A percentile compares a stretch with the other conserved stretches of the same genome.
These are phyloP conservation scores for Nannochloropsis gaditana DNA, from an alignment of 108 stramenopile species.

Conservation along the genomic window DNA sequence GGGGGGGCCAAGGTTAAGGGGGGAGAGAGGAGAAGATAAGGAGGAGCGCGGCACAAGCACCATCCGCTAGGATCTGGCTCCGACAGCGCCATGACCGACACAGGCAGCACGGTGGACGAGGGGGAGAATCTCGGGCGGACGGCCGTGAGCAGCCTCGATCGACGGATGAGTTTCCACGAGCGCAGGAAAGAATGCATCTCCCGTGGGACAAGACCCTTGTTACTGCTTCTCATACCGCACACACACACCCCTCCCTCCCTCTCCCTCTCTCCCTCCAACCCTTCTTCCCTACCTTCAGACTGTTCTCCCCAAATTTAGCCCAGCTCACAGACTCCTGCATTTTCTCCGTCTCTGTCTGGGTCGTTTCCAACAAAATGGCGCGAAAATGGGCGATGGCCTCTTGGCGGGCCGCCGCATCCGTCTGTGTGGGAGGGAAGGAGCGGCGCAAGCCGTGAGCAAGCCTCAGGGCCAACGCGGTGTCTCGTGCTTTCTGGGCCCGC, in stretches of 20 bases:
- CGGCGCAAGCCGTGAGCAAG: not conserved
- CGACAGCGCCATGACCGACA: too few relatives aligned
- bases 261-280: not conserved
- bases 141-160: too few relatives aligned
- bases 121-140: not conserved
- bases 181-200: too few relatives aligned
- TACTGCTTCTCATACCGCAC: not conserved
- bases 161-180: too few relatives aligned
- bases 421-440: not conserved
- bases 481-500: too few relatives aligned
- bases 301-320: not conserved
- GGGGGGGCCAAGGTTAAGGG: too few relatives aligned
- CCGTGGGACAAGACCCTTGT: not conserved
- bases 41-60: not conserved
- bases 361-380: not conserved
- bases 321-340: constrained; percentile 9
- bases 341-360: constrained; percentile 6
- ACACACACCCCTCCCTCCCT: not conserved
- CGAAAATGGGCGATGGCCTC: not conserved
- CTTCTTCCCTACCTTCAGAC: not conserved
- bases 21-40: not conserved
- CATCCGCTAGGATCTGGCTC: too few relatives aligned
- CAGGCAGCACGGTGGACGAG: not conserved
- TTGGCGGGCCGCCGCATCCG: not conserved
- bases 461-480: too few relatives aligned